Conservation (phyloP, 768 basidiomycete species). For the Tephrocybe sp. region DNA sequence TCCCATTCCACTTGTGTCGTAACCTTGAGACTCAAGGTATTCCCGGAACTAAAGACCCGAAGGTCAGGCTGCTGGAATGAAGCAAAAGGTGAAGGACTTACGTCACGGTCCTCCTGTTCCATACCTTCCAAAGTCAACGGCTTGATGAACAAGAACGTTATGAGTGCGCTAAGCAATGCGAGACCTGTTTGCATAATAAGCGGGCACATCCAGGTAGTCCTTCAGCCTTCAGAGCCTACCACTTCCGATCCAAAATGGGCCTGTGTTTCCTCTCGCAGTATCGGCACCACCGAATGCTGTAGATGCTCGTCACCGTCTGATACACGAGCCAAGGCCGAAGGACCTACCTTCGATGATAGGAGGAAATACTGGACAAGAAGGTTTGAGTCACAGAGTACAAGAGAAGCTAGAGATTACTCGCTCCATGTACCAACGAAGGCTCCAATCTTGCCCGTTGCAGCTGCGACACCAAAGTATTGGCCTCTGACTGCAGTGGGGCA, state of each 20-base stretch:
- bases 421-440: conserved; percentile 83
- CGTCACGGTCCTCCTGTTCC: conserved; percentile 46
- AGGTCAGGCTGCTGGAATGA: neutral
- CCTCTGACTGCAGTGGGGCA: conserved; percentile 84
- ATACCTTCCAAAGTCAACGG: conserved; percentile 79
- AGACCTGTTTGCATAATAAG: conserved; percentile 40
- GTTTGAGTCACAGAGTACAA: neutral
- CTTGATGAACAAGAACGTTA: conserved; percentile 70
- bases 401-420: conserved; percentile 29
- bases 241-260: conserved; percentile 84
- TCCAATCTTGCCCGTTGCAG: conserved; percentile 82
- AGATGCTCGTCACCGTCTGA: conserved; percentile 6
- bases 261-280: conserved; percentile 64
- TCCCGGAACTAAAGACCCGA: conserved; percentile 60
- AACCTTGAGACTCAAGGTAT: conserved; percentile 78
- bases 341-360: conserved; percentile 58
- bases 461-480: conserved; percentile 84
- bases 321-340: neutral
- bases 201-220: neutral
- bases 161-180: conserved; percentile 72
- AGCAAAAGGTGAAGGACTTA: neutral
- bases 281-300: conserved; percentile 59
- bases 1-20: conserved; percentile 49
- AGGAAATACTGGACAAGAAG: conserved; percentile 55
- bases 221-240: conserved; percentile 31